A percentile compares a stretch with the other conserved stretches of the same genome.
phyloP scores from a whole-genome alignment of 2,329 filamentous ascomycete genomes.

The Neonectria punicea region DNA sequence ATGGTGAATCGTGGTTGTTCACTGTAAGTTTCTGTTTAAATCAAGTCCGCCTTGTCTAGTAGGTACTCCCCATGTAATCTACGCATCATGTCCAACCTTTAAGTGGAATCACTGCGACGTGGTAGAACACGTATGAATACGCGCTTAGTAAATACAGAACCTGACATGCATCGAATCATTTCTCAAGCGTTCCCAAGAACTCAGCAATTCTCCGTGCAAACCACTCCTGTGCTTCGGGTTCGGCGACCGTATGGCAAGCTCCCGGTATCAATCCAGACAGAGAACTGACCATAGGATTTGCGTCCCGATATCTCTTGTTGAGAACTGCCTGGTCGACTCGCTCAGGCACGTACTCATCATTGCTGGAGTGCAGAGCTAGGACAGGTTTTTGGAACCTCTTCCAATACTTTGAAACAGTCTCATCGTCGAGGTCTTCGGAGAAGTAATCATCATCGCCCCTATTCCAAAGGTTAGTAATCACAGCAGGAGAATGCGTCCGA shows the following conservation, averaged over 20 bases:
- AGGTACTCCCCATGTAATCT: too few relatives aligned
- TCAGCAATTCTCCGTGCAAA: slow-evolving; percentile 57
- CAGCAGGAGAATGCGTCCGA: slow-evolving; percentile 9
- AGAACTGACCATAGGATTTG: slow-evolving; percentile 58
- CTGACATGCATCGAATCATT: slow-evolving; percentile 8
- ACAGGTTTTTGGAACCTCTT: slow-evolving; percentile 68
- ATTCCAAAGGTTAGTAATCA: not conserved
- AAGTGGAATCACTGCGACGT: not conserved
- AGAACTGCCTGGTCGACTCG: slow-evolving; percentile 67
- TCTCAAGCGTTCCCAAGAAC: slow-evolving; percentile 53
- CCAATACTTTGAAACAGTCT: slow-evolving; percentile 72
- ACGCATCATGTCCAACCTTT: not conserved
- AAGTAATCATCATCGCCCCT: slow-evolving; percentile 88
- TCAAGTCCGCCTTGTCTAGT: not conserved
- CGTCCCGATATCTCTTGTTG: slow-evolving; percentile 65
- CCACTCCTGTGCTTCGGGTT: slow-evolving; percentile 59
- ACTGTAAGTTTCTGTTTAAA: not conserved
- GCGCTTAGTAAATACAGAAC: not conserved
- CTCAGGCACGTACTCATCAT: slow-evolving; percentile 73
- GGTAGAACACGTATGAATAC: not conserved
- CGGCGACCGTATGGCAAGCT: slow-evolving; percentile 61
- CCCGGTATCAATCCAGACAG: slow-evolving; percentile 64
- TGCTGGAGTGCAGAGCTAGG: slow-evolving; percentile 71
- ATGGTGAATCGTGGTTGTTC: not conserved
- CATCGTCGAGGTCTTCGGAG: slow-evolving; percentile 76